Conservation (phyloP, 306 rosid species). For the Gastrolobium villosum region DNA sequence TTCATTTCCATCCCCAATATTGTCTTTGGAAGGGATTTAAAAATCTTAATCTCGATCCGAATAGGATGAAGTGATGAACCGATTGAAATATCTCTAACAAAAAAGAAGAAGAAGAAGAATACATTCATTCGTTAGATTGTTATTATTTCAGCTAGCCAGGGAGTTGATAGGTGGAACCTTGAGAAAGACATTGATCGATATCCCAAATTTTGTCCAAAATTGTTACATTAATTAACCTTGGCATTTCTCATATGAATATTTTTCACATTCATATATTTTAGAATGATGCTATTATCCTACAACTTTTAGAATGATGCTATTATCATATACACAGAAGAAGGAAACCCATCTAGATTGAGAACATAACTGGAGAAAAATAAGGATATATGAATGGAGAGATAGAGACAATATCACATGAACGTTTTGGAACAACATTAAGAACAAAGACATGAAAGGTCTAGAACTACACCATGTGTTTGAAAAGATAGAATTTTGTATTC, state of each 20-base stretch:
- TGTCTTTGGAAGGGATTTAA: too few relatives aligned
- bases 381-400: conserved; percentile 15
- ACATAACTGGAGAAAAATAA: conserved; percentile 26
- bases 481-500: conserved; percentile 35
- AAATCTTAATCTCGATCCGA: too few relatives aligned
- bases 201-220: background rate
- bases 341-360: conserved; percentile 46
- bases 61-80: too few relatives aligned
- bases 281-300: conserved; percentile 5
- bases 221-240: background rate
- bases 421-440: conserved; percentile 48
- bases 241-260: conserved; percentile 9
- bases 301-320: conserved; percentile 42
- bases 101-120: background rate
- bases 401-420: conserved; percentile 69
- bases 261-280: conserved; percentile 13
- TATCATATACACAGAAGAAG: conserved; percentile 45
- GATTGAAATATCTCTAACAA: too few relatives aligned
- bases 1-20: too few relatives aligned
- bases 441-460: conserved; percentile 58
- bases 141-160: conserved; percentile 29
- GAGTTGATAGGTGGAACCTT: conserved; percentile 33
- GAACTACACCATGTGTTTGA: conserved; percentile 45
- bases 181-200: conserved; percentile 10
- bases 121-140: conserved; percentile 26